Evolutionary conservation across 2,329 filamentous ascomycete genomes (phyloP), one percentile per base, ranked within the genome.

Genomic region (Pyricularia grisea): DNA sequence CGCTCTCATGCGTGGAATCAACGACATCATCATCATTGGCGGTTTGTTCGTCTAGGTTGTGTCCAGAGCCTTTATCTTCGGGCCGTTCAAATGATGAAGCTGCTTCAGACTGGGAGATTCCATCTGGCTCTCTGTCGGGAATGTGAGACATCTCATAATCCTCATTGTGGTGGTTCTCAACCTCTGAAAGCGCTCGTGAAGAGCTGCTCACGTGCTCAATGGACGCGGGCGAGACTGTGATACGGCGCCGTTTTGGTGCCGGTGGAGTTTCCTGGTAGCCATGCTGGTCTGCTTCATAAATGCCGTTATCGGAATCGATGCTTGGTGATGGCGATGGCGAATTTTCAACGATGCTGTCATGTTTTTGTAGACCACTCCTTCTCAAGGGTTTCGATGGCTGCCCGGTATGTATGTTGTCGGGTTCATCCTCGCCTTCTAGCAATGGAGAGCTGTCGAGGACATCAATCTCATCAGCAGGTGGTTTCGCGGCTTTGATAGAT

Each of bases 171-270:
- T 31, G n/a, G 7, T 58, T 23, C 23, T 30, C 66, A n/a, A 14
- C n/a, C 27, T 58, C 20, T 27, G 33, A 27, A 30, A 20, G 25
- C 9, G 7, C 60, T 27, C 25, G 27, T 28, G 27, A n/a, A 7
- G 60, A 63, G 60, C 60, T 63, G 60, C 23, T 28, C 12, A 63
- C 65, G 50, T 68, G 36, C 27, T 63, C 69, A 6, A 28, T 33
- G 20, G 28, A 67, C 55, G 64, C 55, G 11, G 68, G 65, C n/a
- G 64, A 68, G n/a, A 67, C 55, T 10, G 69, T 67, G 50, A 68
- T 70, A 65, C 9, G 67, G 55, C n/a, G 69, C 67, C 31, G 61
- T 72, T 76, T 78, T 33, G 80, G 77, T 30, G 80, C 81, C 66
- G 77, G 67, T n/a, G 70, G 14, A 72, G 69, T 70, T 74, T 75